phyloP scores from a whole-genome alignment of 495 filamentous ascomycete species.

The Penicillium angulare region DNA sequence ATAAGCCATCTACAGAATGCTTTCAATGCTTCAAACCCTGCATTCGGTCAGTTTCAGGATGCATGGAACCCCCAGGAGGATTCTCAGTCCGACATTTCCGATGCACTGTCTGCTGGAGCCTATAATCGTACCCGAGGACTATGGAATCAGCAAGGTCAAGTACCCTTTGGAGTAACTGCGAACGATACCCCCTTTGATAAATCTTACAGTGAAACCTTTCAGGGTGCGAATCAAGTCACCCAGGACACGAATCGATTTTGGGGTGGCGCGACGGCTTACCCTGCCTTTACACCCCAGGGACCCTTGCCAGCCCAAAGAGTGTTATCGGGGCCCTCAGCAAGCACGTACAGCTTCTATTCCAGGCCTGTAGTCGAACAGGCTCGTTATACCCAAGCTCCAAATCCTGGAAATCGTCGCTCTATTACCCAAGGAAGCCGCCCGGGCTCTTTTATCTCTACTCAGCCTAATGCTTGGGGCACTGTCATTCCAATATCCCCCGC shows the following conservation, averaged over 20 bases:
- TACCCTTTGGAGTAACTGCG: conserved; percentile 22
- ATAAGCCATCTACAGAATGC: conserved; percentile 52
- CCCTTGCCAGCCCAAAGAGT: conserved; percentile 36
- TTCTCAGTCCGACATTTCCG: conserved; percentile 60
- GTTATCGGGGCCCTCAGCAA: conserved; percentile 38
- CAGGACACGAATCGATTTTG: conserved; percentile 37
- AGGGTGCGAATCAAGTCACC: conserved; percentile 18
- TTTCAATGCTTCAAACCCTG: conserved; percentile 52
- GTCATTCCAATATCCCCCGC: conserved; percentile 29
- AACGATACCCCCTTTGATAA: conserved; percentile 31
- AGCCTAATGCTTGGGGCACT: conserved; percentile 31
- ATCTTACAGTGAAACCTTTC: conserved; percentile 23
- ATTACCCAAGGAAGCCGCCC: conserved; percentile 40
- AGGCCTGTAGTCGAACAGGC: conserved; percentile 30
- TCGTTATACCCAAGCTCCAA: conserved; percentile 32
- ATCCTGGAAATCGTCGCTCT: conserved; percentile 33
- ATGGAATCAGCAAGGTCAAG: conserved; percentile 51
- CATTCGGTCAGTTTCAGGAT: conserved; percentile 53
- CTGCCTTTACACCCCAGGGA: conserved; percentile 17
- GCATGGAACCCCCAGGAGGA: conserved; percentile 68
- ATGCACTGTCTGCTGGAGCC: conserved; percentile 56
- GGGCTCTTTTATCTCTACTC: conserved; percentile 31
- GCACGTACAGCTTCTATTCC: conserved; percentile 30
- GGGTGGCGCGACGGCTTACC: conserved; percentile 20
- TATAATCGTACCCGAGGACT: conserved; percentile 62